phyloP scores from a whole-genome alignment of 2,329 filamentous ascomycete genomes.

The Ophiostoma piceae region DNA sequence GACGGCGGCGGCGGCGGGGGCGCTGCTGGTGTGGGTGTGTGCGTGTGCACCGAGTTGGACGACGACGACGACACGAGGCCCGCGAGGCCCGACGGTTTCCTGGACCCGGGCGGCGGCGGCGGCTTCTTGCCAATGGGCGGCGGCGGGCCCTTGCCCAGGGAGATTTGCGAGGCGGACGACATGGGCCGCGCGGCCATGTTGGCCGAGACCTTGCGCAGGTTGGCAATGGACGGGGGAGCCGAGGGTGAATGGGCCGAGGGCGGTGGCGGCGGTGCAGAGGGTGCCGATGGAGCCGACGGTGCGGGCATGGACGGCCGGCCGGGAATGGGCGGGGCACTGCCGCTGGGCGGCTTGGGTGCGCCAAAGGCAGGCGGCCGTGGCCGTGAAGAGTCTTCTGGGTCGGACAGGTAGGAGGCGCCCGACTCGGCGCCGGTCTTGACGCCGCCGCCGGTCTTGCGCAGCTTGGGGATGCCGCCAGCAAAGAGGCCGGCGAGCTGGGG shows the following conservation, averaged over 20 bases:
- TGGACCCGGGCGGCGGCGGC: conserved; percentile 55
- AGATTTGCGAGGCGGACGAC: conserved; percentile 53
- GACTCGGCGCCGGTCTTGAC: conserved; percentile 68
- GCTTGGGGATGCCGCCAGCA: conserved; percentile 89
- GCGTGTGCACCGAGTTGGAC: conserved; percentile 25
- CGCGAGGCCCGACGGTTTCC: conserved; percentile 49
- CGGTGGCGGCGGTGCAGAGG: too few species aligned
- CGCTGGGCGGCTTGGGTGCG: conserved; percentile 56
- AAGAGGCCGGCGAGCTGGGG: conserved; percentile 86
- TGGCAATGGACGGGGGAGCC: conserved; percentile 43
- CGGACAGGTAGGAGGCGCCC: conserved; percentile 71
- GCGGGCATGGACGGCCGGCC: conserved; percentile 47
- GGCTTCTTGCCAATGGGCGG: conserved; percentile 74
- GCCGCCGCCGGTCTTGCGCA: conserved; percentile 79
- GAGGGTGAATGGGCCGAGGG: conserved; percentile 27
- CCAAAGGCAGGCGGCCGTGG: conserved; percentile 48
- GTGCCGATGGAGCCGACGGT: conserved; percentile 28
- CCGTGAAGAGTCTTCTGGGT: conserved; percentile 58
- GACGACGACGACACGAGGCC: conserved; percentile 19
- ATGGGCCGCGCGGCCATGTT: conserved; percentile 48
- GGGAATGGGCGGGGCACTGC: conserved; percentile 55
- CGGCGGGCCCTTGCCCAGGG: conserved; percentile 57
- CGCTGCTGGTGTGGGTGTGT: conserved; percentile 38
- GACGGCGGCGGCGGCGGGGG: conserved; percentile 30
- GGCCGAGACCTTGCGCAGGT: conserved; percentile 52